Evolutionary conservation across 495 filamentous ascomycete genomes (phyloP), one percentile per base, ranked within the genome.

Genomic region (Penicillium goetzii): DNA sequence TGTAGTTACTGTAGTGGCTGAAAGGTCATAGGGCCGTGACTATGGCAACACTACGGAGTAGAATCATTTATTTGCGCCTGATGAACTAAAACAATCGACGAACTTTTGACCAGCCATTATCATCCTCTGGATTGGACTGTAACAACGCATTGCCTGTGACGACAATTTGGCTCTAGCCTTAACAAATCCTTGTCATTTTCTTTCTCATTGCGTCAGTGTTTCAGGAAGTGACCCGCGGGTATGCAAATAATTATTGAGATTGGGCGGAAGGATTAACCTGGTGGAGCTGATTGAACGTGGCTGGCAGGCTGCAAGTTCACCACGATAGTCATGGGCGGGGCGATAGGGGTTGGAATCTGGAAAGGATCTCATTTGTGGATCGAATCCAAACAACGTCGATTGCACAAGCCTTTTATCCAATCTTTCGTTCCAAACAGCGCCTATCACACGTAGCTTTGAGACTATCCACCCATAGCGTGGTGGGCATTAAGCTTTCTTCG

Each of bases 241-340:
- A 15, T 17, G 47, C 17, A 28, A 30, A 30, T 15, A 51, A 51
- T 17, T 30, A 51, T 30, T 15, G 25, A 51, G 25, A 30, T 51
- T 51, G 47, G 47, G 47, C 26, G 25, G 47, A 51, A 51, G 7
- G 23, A 15, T 15, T 30, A 30, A 51, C 23, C 26, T 30, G 47
- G 47, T 30, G 26, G 47, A 50, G 47, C 7, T 14, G 47, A 17
- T 3, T 26, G 47, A 50, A 28, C 47, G 47, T 26, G 47, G 47
- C 3, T n/a, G n/a, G n/a, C n/a, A n/a, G n/a, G n/a, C n/a, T 23
- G 25, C 12, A 30, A 50, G 45, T 17, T 26, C 12, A 15, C 15
- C 25, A 51, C 14, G 25, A 51, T 30, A 23, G 14, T 12, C 7
- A 51, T 17, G 25, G 47, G 68, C 11, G 76, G 52, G 19, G 7